Percentiles rank a stretch among this genome's conserved stretches.
Evolutionary conservation across 805 yeast genomes (phyloP).

Genomic region (Teunomyces aglyptinius): DNA sequence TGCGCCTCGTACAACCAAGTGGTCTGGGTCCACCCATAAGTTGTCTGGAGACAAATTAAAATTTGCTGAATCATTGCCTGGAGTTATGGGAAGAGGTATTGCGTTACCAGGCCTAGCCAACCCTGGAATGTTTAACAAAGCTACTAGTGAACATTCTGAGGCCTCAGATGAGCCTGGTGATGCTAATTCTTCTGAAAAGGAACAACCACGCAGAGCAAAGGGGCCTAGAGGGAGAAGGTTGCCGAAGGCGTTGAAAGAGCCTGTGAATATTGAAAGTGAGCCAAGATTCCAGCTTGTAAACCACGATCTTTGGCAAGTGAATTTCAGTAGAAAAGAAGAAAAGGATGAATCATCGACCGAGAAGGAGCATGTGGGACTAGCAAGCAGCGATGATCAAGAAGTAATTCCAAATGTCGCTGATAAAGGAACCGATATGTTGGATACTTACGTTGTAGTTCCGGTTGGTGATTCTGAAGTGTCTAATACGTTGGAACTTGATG

Average conservation of each 20-base stretch:
- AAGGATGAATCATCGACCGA: not conserved
- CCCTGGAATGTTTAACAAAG: slow-evolving; percentile 28
- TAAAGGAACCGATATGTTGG: not conserved
- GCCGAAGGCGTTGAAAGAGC: slow-evolving; percentile 54
- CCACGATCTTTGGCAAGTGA: slow-evolving; percentile 38
- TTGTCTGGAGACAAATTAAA: slow-evolving; percentile 39
- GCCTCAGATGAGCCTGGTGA: slow-evolving; percentile 12
- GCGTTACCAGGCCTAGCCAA: slow-evolving; percentile 54
- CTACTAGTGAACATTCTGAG: slow-evolving; percentile 11
- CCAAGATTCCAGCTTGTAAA: slow-evolving; percentile 32
- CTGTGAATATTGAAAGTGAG: slow-evolving; percentile 34
- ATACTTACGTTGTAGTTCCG: not conserved
- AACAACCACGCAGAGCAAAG: slow-evolving; percentile 45
- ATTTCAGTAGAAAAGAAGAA: slow-evolving; percentile 3
- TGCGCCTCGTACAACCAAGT: slow-evolving; percentile 2
- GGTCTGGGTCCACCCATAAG: slow-evolving; percentile 12
- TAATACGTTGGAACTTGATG: not conserved
- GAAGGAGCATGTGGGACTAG: too few species aligned
- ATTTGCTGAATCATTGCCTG: slow-evolving; percentile 60
- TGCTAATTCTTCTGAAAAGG: not conserved
- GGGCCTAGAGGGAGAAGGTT: slow-evolving; percentile 75
- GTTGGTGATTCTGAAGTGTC: not conserved
- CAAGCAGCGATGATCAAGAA: not conserved
- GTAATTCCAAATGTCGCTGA: not conserved
- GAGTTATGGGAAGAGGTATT: slow-evolving; percentile 52